Percentiles rank a stretch among this genome's conserved stretches.
Conservation (phyloP, 1,139 yeast species). For the Pichia inconspicua region DNA sequence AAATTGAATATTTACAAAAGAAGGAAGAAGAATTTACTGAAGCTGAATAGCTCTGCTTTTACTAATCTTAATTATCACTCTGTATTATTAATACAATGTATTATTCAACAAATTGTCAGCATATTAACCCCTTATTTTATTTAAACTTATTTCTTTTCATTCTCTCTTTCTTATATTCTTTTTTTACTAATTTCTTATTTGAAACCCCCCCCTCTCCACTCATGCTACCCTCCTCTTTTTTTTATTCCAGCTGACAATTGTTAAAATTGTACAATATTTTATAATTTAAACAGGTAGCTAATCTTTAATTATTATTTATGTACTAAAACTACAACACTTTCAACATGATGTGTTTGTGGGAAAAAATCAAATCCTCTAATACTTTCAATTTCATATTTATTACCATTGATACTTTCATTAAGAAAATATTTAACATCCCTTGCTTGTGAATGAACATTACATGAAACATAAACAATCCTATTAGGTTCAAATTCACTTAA, state of each 20-base stretch:
- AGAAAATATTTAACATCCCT: conserved; percentile 83
- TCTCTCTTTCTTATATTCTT: too few species aligned
- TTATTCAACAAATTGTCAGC: background rate
- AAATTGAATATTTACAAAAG: conserved; percentile 75
- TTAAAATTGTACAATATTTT: background rate
- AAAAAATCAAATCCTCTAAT: conserved; percentile 93
- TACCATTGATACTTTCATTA: conserved; percentile 56
- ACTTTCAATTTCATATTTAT: conserved; percentile 62
- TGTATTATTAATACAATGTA: conserved; percentile 1
- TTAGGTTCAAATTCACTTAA: conserved; percentile 76
- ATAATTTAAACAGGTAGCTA: background rate
- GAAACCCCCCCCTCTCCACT: background rate
- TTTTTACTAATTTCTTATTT: background rate
- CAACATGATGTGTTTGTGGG: conserved; percentile 98
- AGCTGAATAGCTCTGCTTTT: background rate
- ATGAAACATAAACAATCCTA: conserved; percentile 82
- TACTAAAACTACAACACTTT: conserved; percentile 77
- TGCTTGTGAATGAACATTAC: conserved; percentile 97
- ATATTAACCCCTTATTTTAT: background rate
- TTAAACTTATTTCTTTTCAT: too few species aligned
- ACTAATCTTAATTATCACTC: too few species aligned
- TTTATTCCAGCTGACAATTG: background rate
- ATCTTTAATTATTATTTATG: conserved; percentile 7
- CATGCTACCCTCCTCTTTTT: background rate
- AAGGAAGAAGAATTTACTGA: conserved; percentile 24